Conservation (phyloP, 176 grass and related monocot species). For the Luzula sylvatica region DNA sequence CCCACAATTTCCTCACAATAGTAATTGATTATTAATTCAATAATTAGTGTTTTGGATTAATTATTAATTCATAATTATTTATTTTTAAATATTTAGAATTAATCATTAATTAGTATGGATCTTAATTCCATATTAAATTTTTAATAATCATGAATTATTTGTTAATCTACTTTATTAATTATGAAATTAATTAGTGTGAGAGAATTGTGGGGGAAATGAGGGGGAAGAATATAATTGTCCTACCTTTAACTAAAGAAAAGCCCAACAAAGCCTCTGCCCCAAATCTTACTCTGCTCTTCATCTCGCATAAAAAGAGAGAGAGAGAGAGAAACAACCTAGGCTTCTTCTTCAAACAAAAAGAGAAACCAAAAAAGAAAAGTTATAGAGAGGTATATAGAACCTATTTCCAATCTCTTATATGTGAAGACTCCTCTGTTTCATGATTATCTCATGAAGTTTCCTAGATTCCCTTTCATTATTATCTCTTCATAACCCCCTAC, state of each 20-base stretch:
- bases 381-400: constrained; percentile 26
- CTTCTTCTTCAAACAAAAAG: background rate
- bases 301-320: constrained; percentile 32
- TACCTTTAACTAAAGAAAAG: constrained; percentile 21
- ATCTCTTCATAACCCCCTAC: constrained; percentile 22
- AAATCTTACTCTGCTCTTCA: constrained; percentile 32
- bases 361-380: constrained; percentile 40
- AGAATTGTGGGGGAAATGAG: too few relatives aligned
- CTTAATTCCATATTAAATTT: too few relatives aligned
- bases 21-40: too few relatives aligned
- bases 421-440: constrained; percentile 40
- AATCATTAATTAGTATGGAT: too few relatives aligned
- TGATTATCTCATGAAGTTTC: constrained; percentile 72
- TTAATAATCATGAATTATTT: too few relatives aligned
- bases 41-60: too few relatives aligned
- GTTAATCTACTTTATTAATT: too few relatives aligned
- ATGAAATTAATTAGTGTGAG: too few relatives aligned
- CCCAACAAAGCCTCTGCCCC: constrained; percentile 25
- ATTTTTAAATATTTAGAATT: too few relatives aligned
- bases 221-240: too few relatives aligned
- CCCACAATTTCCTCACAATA: too few relatives aligned
- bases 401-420: constrained; percentile 50
- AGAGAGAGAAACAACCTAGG: constrained; percentile 20
- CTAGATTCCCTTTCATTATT: constrained; percentile 40
- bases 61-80: too few relatives aligned